These are phyloP conservation scores for Domatiomyces catenatus DNA, from an alignment of 2,329 filamentous ascomycete species.

Conservation along the genomic window DNA sequence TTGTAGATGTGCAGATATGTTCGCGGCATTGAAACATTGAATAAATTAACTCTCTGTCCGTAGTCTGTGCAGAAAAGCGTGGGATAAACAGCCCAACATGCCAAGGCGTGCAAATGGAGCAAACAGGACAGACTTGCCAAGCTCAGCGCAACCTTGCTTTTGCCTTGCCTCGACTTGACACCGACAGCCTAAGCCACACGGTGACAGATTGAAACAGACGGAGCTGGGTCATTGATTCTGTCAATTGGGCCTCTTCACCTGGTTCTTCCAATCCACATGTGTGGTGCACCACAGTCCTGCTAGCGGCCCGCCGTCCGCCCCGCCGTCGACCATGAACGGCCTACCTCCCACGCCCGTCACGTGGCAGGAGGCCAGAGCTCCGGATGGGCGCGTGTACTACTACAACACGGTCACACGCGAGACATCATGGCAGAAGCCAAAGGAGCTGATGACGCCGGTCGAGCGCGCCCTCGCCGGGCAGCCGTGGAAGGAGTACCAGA, in stretches of 20 bases:
- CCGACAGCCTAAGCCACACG: not conserved
- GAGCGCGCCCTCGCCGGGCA: conserved; percentile 71
- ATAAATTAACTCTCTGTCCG: no score
- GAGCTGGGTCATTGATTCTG: not conserved
- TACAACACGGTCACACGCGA: conserved; percentile 74
- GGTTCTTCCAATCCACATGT: not conserved
- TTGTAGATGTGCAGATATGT: no score
- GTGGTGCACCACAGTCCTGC: not conserved
- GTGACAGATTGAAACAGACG: not conserved
- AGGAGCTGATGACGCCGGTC: conserved; percentile 67
- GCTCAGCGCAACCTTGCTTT: not conserved
- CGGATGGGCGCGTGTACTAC: conserved; percentile 78
- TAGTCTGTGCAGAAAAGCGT: no score
- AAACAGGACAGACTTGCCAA: not conserved
- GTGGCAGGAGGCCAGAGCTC: conserved; percentile 70
- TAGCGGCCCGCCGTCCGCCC: not conserved
- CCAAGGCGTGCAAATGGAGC: not conserved
- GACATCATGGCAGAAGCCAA: conserved; percentile 89
- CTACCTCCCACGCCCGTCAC: conserved; percentile 36
- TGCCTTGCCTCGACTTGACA: not conserved
- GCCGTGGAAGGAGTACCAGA: conserved; percentile 85
- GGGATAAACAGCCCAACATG: not conserved
- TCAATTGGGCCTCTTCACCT: not conserved
- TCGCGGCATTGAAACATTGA: no score
- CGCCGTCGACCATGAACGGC: conserved; percentile 40